Percentiles rank a stretch among this genome's conserved stretches.
phyloP scores from a whole-genome alignment of 108 stramenopile genomes.

The Bacterosira constricta region DNA sequence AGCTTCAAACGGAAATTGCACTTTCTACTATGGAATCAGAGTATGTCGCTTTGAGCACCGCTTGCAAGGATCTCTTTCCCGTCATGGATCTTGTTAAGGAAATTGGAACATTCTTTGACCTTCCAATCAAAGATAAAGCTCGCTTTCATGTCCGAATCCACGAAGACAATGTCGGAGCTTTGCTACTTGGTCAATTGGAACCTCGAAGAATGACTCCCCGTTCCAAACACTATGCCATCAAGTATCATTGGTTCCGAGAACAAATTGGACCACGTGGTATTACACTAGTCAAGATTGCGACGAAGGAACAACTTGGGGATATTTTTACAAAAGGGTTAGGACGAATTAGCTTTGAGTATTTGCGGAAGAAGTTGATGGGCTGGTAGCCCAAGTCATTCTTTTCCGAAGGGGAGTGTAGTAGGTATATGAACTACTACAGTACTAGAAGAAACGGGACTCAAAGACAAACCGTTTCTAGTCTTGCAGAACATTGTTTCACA shows the following conservation, averaged over 20 bases:
- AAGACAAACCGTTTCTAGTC: no score
- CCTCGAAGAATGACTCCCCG: constrained; percentile 49
- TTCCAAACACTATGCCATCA: constrained; percentile 53
- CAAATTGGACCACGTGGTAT: constrained; percentile 5
- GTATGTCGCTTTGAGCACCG: constrained; percentile 35
- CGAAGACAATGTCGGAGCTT: not conserved
- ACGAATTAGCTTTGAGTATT: not conserved
- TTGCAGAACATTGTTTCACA: no score
- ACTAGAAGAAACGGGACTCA: no score
- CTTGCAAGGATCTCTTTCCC: constrained; percentile 46
- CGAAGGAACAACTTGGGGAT: not conserved
- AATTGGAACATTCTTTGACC: not conserved
- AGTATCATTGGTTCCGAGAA: constrained; percentile 59
- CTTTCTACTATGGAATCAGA: constrained; percentile 59
- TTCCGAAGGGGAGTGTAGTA: not conserved
- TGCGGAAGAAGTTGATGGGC: constrained; percentile 3
- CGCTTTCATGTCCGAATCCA: not conserved
- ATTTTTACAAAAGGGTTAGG: constrained; percentile 2
- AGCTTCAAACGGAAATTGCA: constrained; percentile 54
- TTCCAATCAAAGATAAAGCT: no score
- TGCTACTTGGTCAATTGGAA: not conserved
- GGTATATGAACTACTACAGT: no score
- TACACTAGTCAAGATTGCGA: not conserved
- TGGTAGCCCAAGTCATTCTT: not conserved
- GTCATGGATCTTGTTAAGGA: constrained; percentile 1